Evolutionary conservation across 1,284 basidiomycete genomes (phyloP).

Genomic region (Pulveroboletus sp.): DNA sequence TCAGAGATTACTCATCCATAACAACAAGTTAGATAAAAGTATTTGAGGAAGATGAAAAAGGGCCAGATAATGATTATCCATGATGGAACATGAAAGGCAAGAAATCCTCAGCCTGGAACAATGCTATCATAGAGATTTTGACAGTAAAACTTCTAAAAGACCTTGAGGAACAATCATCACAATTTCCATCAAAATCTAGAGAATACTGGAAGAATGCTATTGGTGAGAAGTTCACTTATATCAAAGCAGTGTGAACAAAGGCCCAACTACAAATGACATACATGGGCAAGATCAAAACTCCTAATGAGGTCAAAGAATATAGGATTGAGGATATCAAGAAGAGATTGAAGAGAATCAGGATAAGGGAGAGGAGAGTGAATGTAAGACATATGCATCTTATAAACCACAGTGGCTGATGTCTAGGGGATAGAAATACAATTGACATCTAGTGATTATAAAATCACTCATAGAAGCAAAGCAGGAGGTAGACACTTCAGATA

Average conservation of each 20-base stretch:
- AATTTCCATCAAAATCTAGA: no score
- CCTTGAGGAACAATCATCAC: no score
- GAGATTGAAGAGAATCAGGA: not conserved
- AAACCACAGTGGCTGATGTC: not conserved
- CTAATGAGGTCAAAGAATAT: not conserved
- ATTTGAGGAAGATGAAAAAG: no score
- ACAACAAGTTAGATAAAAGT: no score
- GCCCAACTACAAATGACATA: not conserved
- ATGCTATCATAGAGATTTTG: no score
- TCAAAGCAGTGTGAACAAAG: not conserved
- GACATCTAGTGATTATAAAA: not conserved
- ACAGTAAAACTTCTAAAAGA: no score
- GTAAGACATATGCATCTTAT: not conserved
- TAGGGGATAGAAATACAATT: not conserved
- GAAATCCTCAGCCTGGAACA: no score
- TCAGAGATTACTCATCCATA: no score
- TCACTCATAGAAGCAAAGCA: not conserved
- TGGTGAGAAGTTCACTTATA: not conserved
- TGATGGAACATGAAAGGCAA: no score
- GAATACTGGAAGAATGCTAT: not conserved
- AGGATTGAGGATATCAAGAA: not conserved
- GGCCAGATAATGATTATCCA: no score
- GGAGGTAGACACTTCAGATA: not conserved
- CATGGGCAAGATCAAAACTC: not conserved
- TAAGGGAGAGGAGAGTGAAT: not conserved